Percentiles rank a stretch among this genome's conserved stretches.
Conservation (phyloP, 441 rosid species). For the Populus hybrid region DNA sequence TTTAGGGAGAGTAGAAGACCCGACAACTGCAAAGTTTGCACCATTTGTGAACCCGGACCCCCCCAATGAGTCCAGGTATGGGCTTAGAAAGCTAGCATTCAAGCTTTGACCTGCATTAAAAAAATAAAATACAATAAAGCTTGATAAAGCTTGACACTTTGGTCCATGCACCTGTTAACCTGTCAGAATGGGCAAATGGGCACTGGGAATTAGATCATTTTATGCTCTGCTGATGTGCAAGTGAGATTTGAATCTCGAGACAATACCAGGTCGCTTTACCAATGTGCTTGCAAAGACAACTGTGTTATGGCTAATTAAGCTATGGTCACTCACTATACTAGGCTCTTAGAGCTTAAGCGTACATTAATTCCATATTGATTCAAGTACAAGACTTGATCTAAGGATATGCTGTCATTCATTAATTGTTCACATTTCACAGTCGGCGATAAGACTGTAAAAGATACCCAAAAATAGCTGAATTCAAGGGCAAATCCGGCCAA, state of each 20-base stretch:
- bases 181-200: constrained; percentile 7
- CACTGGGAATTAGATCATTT: background rate
- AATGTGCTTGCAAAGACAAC: background rate
- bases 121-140: background rate
- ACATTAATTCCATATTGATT: background rate
- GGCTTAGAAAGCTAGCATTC: constrained; percentile 57
- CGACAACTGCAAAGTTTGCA: constrained; percentile 69
- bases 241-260: background rate
- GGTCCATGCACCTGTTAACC: background rate
- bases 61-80: constrained; percentile 66
- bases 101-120: constrained; percentile 67
- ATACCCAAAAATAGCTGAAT: background rate
- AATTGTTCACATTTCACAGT: background rate
- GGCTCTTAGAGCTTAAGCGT: background rate
- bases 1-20: constrained; percentile 76
- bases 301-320: background rate
- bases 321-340: background rate
- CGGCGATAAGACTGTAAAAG: background rate
- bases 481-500: background rate
- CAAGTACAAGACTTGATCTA: background rate
- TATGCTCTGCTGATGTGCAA: background rate
- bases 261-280: background rate
- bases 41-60: constrained; percentile 62
- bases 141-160: background rate
- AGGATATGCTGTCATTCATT: background rate